Conservation (phyloP, 2,329 filamentous ascomycete species). For the Ceratocystis variospora region DNA sequence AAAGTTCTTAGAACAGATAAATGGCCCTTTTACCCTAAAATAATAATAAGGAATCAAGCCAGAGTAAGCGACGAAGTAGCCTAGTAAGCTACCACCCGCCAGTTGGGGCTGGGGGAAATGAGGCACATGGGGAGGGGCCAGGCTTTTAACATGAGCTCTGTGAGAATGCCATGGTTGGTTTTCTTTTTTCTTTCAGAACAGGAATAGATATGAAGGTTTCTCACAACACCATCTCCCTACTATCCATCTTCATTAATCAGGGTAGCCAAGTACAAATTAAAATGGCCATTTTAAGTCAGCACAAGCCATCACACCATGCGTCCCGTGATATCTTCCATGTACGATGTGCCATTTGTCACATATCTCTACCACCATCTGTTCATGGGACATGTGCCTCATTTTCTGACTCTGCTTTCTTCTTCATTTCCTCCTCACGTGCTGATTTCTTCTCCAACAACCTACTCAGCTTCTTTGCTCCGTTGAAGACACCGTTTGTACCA, state of each 20-base stretch:
- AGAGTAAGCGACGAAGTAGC: neutral
- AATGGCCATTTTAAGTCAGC: no score
- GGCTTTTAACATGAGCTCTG: neutral
- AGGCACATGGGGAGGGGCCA: neutral
- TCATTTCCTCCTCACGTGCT: slow-evolving; percentile 42
- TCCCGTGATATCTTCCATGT: no score
- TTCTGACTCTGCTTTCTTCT: slow-evolving; percentile 36
- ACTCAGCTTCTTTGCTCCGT: slow-evolving; percentile 68
- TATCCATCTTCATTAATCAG: no score
- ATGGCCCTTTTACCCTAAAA: neutral
- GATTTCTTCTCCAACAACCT: slow-evolving; percentile 64
- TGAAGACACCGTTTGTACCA: slow-evolving; percentile 82
- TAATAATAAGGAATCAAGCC: neutral
- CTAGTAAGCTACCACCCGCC: neutral
- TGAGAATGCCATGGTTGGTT: neutral
- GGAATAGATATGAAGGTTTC: neutral
- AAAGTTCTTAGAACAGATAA: neutral
- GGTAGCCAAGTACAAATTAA: no score
- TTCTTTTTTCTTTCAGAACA: neutral
- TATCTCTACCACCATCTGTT: no score
- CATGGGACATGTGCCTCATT: neutral
- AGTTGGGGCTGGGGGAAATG: neutral
- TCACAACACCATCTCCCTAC: no score
- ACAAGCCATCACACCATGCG: no score
- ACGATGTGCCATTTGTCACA: no score